Base-by-base conservation (phyloP, 371 early-diverging fungal genomes). In the Mortierella sp. region DNA sequence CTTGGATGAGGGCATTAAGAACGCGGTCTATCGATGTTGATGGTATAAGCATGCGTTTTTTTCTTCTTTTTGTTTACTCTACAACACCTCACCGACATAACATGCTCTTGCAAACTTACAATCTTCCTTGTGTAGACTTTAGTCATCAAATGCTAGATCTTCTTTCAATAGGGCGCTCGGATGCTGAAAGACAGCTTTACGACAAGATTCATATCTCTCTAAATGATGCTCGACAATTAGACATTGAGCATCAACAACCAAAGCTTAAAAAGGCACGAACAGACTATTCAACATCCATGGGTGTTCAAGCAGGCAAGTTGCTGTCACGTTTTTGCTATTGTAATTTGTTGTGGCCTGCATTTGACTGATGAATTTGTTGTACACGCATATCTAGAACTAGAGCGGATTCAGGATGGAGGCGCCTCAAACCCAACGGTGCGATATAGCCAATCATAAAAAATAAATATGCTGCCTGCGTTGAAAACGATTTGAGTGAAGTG, bases 81-180 rank as follows among this genome's bases (percentile, higher is more conserved):
- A 23, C n/a, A n/a, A n/a, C n/a, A n/a, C n/a, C n/a, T n/a, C n/a
- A n/a, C n/a, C n/a, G n/a, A n/a, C n/a, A n/a, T n/a, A n/a, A n/a
- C n/a, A n/a, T n/a, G n/a, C 7, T 13, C 13, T 32, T 47, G 40
- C 4, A 7, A 12, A 12, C 12, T 6, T 17, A 2, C 10, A 7
- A 17, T 32, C 29, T 15, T 10, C 12, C 22, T 22, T 42, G 7
- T 40, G 42, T 56, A 89, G 90, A 90, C 70, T 86, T 88, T n/a
- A 82, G 86, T 40, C 89, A 88, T 54, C 88, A 88, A 69, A 86
- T 90, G 58, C 72, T 90, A 9, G 90, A 90, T 61, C 68, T 87
- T 19, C 85, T 87, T 45, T 89, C 89, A 63, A 61, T 67, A 58
- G 83, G 76, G 10, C 70, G 82, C 29, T 64, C 64, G 32, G 81